Percentiles rank a stretch among this genome's conserved stretches.
phyloP scores from a whole-genome alignment of 495 filamentous ascomycete genomes.

The Bacidia gigantensis region DNA sequence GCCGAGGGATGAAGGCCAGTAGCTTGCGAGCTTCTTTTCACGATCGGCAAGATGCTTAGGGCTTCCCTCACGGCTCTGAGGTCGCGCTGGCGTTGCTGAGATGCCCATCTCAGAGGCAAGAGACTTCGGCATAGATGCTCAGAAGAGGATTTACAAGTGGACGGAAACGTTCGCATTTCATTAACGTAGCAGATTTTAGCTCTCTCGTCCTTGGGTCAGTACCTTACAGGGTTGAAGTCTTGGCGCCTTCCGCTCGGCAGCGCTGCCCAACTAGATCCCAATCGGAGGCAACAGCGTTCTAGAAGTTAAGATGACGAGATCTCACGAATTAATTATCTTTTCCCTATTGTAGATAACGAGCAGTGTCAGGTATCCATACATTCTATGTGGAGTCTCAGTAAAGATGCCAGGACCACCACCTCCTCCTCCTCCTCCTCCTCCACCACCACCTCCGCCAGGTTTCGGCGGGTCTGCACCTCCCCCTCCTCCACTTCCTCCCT shows the following conservation, averaged over 20 bases:
- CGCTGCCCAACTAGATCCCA: too few species aligned
- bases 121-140: too few species aligned
- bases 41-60: too few species aligned
- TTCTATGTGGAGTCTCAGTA: neutral
- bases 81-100: too few species aligned
- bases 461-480: conserved; percentile 46
- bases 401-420: neutral
- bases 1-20: too few species aligned
- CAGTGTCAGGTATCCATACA: neutral
- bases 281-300: neutral
- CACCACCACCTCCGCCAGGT: conserved; percentile 41
- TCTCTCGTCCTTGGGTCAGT: too few species aligned
- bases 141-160: too few species aligned
- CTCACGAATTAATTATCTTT: neutral
- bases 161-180: too few species aligned
- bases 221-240: neutral
- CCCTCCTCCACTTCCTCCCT: conserved; percentile 47
- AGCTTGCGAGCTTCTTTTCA: too few species aligned
- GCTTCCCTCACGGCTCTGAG: too few species aligned
- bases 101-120: too few species aligned
- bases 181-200: too few species aligned
- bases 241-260: neutral
- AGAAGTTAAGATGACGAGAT: neutral
- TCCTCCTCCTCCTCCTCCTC: conserved; percentile 55
- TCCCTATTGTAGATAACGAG: neutral